A percentile compares a stretch with the other conserved stretches of the same genome.
Conservation (phyloP, 2,329 filamentous ascomycete species). For the Aspergillus sp. region DNA sequence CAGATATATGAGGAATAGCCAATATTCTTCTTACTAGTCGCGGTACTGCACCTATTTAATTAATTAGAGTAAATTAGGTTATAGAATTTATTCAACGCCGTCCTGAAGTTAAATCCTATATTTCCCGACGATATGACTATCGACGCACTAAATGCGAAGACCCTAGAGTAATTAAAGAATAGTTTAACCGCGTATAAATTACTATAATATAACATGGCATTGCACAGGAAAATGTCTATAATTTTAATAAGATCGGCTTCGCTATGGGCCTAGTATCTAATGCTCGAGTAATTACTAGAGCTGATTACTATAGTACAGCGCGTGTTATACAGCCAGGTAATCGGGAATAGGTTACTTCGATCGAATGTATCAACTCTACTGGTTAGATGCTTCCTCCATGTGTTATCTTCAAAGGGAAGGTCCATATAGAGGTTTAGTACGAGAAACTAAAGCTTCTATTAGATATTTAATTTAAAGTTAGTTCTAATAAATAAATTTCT, state of each 20-base stretch:
- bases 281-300: not conserved
- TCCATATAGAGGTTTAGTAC: too few relatives aligned
- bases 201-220: constrained; percentile 13
- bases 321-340: not conserved
- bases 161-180: not conserved
- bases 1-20: not conserved
- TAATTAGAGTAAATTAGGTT: constrained; percentile 6
- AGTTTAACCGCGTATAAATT: constrained; percentile 6
- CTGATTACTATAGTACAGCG: not conserved
- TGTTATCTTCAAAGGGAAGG: too few relatives aligned
- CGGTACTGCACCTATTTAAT: constrained; percentile 1
- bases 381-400: too few relatives aligned
- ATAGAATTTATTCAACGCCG: constrained; percentile 6
- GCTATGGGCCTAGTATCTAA: not conserved
- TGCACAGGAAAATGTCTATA: not conserved
- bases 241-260: not conserved
- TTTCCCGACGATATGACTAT: constrained; percentile 7
- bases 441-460: too few relatives aligned
- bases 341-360: too few relatives aligned
- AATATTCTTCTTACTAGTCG: not conserved
- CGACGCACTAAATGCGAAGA: constrained; percentile 10
- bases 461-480: too few relatives aligned
- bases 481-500: not conserved
- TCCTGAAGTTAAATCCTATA: constrained; percentile 1
- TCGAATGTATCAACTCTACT: too few relatives aligned